Base-by-base conservation (phyloP, 2,329 filamentous ascomycete genomes). In the Gremmenia infestans region DNA sequence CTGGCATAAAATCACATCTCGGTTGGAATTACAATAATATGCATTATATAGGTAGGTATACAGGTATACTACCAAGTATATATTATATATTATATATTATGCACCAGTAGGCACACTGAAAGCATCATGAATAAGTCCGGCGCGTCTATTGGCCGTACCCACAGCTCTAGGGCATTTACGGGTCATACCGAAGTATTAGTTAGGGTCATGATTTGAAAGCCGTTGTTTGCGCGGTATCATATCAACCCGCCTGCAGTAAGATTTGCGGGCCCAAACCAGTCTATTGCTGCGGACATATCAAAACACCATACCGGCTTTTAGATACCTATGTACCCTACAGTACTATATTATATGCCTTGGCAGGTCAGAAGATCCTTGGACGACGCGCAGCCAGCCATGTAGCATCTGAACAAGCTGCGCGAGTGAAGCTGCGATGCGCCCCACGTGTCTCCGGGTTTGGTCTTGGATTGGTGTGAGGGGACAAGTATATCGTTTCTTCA, bases 151-250 rank as follows among this genome's bases (percentile, higher is more conserved):
- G 35, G 19, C 36, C 8, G 25, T 22, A 25, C 19, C 23, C 49
- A 48, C 12, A 23, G n/a, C 12, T 35, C 32, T 17, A 35, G 32
- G 11, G 37, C 15, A 19, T 15, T 12, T 42, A 43, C 52, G 52
- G 45, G 45, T 22, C 46, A 39, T 45, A 32, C 22, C 53, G 50
- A 49, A 19, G 48, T 42, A 45, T 49, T 48, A 25, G 45, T 50
- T 15, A 19, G 54, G 28, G 50, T 57, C 54, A 57, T 40, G 39
- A 53, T 53, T 50, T 53, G 50, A 57, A 53, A 53, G 54, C 50
- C 14, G 25, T 19, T 15, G 14, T 35, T 22, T 25, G n/a, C 42
- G 5, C n/a, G 37, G n/a, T n/a, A 9, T 14, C 11, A 14, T 11
- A 40, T 40, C 39, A 40, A 6, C 15, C 39, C 39, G 17, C 15